A percentile compares a stretch with the other conserved stretches of the same genome.
Conservation (phyloP, 345 rosid genomes). For the Lagerstroemia speciosa region DNA sequence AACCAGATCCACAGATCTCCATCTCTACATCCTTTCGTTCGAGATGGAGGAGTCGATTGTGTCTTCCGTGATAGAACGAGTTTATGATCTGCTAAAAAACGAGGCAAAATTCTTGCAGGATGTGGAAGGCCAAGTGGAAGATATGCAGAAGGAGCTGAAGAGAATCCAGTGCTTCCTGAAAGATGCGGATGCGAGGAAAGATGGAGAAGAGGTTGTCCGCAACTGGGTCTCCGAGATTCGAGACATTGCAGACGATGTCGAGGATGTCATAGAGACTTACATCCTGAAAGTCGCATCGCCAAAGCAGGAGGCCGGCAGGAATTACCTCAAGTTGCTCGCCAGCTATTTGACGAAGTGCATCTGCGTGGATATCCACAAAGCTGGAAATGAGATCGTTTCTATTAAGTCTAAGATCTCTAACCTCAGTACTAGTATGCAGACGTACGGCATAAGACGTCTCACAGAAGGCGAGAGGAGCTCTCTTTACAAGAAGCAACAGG, state of each 20-base stretch:
- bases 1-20: not conserved
- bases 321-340: not conserved
- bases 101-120: constrained; percentile 9
- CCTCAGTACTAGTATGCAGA: constrained; percentile 24
- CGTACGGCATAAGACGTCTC: constrained; percentile 12
- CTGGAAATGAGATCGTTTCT: constrained; percentile 16
- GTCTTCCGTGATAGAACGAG: not conserved
- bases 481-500: not conserved
- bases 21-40: not conserved
- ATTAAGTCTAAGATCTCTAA: constrained; percentile 26
- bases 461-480: constrained; percentile 10
- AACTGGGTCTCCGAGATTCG: constrained; percentile 8
- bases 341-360: constrained; percentile 3
- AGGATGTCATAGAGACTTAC: constrained; percentile 12
- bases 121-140: constrained; percentile 6
- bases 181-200: constrained; percentile 9
- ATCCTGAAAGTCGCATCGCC: not conserved
- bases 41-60: constrained; percentile 15
- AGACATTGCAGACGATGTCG: constrained; percentile 11
- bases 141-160: constrained; percentile 7
- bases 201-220: not conserved
- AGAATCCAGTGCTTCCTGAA: constrained; percentile 12
- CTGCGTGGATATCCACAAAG: constrained; percentile 8
- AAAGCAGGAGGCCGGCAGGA: not conserved
- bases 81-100: constrained; percentile 6